Conservation (phyloP, 306 rosid species). For the Trifolium dubium region DNA sequence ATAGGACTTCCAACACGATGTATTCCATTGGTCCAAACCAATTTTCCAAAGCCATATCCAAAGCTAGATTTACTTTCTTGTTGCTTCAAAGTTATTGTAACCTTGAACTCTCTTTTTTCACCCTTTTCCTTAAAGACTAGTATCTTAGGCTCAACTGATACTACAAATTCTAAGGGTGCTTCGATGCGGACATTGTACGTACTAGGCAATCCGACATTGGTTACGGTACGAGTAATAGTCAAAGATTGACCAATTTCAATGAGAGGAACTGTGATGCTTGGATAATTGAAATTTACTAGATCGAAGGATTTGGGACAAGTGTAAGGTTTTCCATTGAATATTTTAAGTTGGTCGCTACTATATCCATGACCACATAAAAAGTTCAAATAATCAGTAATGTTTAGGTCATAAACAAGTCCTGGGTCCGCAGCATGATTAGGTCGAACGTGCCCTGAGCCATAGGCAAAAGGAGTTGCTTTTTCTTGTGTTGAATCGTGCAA, state of each 20-base stretch:
- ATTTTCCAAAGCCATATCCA: slow-evolving; percentile 13
- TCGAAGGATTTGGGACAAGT: slow-evolving; percentile 49
- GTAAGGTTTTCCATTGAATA: slow-evolving; percentile 34
- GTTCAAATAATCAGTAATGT: slow-evolving; percentile 55
- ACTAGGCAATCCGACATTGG: slow-evolving; percentile 63
- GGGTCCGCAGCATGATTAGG: slow-evolving; percentile 64
- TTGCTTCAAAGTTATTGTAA: slow-evolving; percentile 31
- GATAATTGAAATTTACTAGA: slow-evolving; percentile 61
- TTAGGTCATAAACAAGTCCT: slow-evolving; percentile 64
- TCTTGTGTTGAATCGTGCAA: slow-evolving; percentile 12
- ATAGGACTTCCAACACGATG: background rate
- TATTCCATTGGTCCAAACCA: background rate
- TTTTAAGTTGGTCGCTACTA: slow-evolving; percentile 11
- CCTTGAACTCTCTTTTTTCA: slow-evolving; percentile 53
- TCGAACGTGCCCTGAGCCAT: slow-evolving; percentile 62
- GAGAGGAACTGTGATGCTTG: slow-evolving; percentile 50
- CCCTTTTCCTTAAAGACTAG: slow-evolving; percentile 46
- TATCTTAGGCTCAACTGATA: slow-evolving; percentile 47
- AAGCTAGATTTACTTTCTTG: background rate
- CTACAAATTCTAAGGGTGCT: slow-evolving; percentile 45
- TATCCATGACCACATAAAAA: slow-evolving; percentile 63
- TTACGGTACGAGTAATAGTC: slow-evolving; percentile 53
- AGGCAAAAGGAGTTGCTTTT: slow-evolving; percentile 56
- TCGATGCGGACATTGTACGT: slow-evolving; percentile 41
- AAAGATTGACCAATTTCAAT: background rate